Evolutionary conservation across 805 yeast genomes (phyloP).

Genomic region (Starmerella stigmatis): DNA sequence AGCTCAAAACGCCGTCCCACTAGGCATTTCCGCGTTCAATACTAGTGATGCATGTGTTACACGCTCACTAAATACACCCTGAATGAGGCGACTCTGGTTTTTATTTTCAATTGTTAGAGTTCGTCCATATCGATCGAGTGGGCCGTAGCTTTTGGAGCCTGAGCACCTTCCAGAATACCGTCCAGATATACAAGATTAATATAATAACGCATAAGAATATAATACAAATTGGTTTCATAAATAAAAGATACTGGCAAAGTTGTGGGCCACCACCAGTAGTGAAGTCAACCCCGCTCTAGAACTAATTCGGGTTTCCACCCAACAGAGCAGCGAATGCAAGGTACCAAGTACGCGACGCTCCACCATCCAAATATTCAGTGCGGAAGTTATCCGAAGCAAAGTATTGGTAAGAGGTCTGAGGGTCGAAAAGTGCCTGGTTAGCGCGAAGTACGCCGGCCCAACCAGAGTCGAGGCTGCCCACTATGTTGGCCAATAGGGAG

Average conservation of each 20-base stretch:
- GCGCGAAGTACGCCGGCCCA: constrained; percentile 66
- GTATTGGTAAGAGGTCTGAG: constrained; percentile 49
- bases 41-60: too few species aligned
- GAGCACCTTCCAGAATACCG: too few species aligned
- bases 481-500: constrained; percentile 37
- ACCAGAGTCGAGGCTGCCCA: constrained; percentile 37
- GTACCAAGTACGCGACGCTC: constrained; percentile 83
- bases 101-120: too few species aligned
- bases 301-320: constrained; percentile 16
- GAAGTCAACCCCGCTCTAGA: background rate
- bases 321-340: constrained; percentile 53
- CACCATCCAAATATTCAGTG: constrained; percentile 56
- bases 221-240: background rate
- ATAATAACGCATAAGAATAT: background rate
- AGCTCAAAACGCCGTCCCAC: constrained; percentile 1
- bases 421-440: constrained; percentile 65
- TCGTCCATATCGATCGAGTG: too few species aligned
- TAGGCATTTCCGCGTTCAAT: background rate
- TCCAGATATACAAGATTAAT: background rate
- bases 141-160: too few species aligned
- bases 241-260: background rate
- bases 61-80: too few species aligned
- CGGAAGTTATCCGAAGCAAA: constrained; percentile 48
- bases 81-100: too few species aligned
- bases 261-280: background rate